A percentile compares a stretch with the other conserved stretches of the same genome.
Conservation (phyloP, 495 filamentous ascomycete genomes). For the Aspergillus ostianus region DNA sequence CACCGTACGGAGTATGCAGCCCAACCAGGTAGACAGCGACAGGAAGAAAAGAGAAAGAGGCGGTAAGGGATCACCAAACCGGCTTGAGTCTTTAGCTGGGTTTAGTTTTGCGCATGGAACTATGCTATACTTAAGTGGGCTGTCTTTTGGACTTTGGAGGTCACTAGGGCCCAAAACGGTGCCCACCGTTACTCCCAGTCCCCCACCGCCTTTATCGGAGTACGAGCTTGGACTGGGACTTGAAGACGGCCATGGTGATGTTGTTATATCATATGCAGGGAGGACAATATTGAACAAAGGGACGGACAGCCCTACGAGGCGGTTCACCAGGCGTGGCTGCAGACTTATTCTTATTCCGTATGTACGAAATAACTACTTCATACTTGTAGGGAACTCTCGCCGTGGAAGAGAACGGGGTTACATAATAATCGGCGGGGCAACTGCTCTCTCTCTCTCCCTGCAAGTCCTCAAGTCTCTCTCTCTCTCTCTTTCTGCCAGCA, state of each 20-base stretch:
- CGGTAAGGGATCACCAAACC: neutral
- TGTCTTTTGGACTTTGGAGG: neutral
- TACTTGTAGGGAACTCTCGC: no score
- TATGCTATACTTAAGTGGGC: neutral
- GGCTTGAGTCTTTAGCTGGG: neutral
- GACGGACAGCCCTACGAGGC: neutral
- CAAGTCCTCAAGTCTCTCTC: no score
- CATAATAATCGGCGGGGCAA: neutral
- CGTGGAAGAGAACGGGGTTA: neutral
- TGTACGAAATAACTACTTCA: no score
- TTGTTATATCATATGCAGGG: neutral
- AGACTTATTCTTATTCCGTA: no score
- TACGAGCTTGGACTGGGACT: neutral
- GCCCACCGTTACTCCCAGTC: neutral
- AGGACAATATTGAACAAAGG: neutral
- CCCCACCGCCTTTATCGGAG: neutral
- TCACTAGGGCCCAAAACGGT: neutral
- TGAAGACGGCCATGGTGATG: neutral
- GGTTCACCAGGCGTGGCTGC: neutral
- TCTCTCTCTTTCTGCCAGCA: neutral
- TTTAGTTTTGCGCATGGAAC: neutral
- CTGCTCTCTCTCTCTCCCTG: neutral
- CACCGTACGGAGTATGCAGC: neutral
- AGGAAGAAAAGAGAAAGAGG: neutral
- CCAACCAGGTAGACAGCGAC: neutral